Conservation (phyloP, 768 basidiomycete species). For the Aureoboletus auriporus region DNA sequence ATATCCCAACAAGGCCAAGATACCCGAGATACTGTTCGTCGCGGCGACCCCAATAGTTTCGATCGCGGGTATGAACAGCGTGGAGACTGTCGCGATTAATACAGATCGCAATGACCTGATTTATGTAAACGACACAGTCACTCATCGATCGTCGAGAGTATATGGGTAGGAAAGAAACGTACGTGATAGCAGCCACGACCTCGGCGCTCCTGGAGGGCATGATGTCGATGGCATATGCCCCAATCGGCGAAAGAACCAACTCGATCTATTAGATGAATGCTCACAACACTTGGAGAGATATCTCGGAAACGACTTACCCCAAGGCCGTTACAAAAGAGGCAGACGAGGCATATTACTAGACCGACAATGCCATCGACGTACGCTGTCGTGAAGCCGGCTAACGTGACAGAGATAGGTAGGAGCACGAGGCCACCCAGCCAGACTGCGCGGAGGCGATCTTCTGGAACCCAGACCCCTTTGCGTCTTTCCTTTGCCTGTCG, state of each 20-base stretch:
- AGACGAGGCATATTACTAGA: constrained; percentile 46
- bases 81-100: constrained; percentile 12
- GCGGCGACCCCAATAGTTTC: constrained; percentile 46
- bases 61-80: constrained; percentile 38
- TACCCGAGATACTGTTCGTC: constrained; percentile 46
- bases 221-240: constrained; percentile 58
- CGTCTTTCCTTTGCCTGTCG: constrained; percentile 44
- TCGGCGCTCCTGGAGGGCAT: constrained; percentile 61
- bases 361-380: constrained; percentile 50
- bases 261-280: constrained; percentile 40
- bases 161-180: constrained; percentile 14
- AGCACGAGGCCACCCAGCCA: constrained; percentile 44
- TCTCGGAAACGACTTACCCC: constrained; percentile 41
- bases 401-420: constrained; percentile 48
- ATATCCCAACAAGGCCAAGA: constrained; percentile 47
- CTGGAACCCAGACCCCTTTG: constrained; percentile 59
- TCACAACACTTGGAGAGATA: neutral
- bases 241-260: constrained; percentile 50
- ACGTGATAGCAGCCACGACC: constrained; percentile 54
- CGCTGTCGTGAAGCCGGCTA: constrained; percentile 45
- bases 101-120: constrained; percentile 22
- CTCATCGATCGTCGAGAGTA: no score
- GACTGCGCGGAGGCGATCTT: constrained; percentile 60
- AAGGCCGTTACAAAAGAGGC: constrained; percentile 59
- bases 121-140: neutral